Percentiles rank a stretch among this genome's conserved stretches.
These are phyloP conservation scores for Fusarium sp. DNA, from an alignment of 2,329 filamentous ascomycete genomes.

Conservation along the genomic window DNA sequence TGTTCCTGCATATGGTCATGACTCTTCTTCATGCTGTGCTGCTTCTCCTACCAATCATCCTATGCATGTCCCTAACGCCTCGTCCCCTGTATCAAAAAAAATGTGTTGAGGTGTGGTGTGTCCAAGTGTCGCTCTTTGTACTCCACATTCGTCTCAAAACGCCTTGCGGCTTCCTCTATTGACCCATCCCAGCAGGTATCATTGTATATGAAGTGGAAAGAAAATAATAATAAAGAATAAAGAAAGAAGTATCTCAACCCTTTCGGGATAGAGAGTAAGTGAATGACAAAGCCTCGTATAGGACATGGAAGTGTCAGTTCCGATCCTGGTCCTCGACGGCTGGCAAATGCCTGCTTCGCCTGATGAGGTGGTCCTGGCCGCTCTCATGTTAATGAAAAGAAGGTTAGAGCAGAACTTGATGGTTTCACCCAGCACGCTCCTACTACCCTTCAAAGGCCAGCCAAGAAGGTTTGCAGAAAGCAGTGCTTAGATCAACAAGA, in stretches of 20 bases:
- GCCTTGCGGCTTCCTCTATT: constrained; percentile 58
- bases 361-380: constrained; percentile 43
- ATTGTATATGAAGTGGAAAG: constrained; percentile 46
- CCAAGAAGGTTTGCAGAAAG: constrained; percentile 45
- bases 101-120: constrained; percentile 41
- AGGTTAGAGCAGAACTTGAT: constrained; percentile 34
- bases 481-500: constrained; percentile 79
- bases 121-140: constrained; percentile 48
- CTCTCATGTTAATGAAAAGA: constrained; percentile 37
- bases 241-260: constrained; percentile 17
- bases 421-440: constrained; percentile 30
- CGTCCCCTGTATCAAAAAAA: constrained; percentile 33
- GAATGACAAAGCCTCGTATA: constrained; percentile 24
- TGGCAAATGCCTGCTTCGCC: constrained; percentile 54
- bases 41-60: constrained; percentile 22
- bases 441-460: constrained; percentile 53
- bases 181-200: constrained; percentile 51
- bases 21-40: constrained; percentile 19
- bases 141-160: constrained; percentile 38
- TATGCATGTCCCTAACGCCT: constrained; percentile 38
- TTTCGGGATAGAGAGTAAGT: constrained; percentile 41
- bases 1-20: constrained; percentile 45
- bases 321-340: constrained; percentile 38
- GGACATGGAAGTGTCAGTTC: constrained; percentile 5
- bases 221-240: constrained; percentile 43